Percentiles rank a stretch among this genome's conserved stretches.
phyloP scores from a whole-genome alignment of 208 protist species.

The Acanthamoeba lenticulata region DNA sequence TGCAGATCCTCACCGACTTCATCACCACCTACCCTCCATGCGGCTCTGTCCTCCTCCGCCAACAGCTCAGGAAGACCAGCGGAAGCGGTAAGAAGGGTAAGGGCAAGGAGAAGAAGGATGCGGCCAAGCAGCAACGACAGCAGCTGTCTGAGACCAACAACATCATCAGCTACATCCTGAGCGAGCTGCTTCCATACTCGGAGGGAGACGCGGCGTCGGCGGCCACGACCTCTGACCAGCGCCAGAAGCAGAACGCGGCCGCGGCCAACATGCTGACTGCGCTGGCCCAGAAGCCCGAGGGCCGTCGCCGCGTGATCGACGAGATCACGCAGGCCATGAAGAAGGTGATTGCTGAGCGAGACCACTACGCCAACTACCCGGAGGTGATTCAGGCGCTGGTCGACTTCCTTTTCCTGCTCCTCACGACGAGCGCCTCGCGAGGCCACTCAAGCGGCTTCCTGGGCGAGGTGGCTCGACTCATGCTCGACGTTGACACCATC shows the following conservation, averaged over 20 bases:
- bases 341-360: neutral
- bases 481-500: conserved; percentile 60
- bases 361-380: conserved; percentile 30
- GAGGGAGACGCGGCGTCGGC: neutral
- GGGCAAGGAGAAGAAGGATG: conserved; percentile 52
- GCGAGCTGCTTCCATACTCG: conserved; percentile 4
- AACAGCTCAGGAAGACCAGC: conserved; percentile 18
- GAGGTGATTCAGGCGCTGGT: conserved; percentile 55
- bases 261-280: conserved; percentile 48
- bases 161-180: conserved; percentile 47
- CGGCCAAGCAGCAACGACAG: neutral
- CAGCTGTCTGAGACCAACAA: conserved; percentile 18
- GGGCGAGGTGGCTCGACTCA: conserved; percentile 29
- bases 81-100: neutral
- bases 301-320: conserved; percentile 16
- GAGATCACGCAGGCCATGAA: conserved; percentile 55
- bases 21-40: conserved; percentile 51
- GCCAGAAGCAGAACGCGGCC: neutral
- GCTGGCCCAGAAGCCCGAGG: conserved; percentile 53
- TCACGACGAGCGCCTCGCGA: conserved; percentile 33
- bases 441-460: conserved; percentile 46
- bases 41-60: conserved; percentile 29
- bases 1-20: conserved; percentile 53
- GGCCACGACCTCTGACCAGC: neutral
- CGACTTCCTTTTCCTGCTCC: conserved; percentile 58